Evolutionary conservation across 2,329 filamentous ascomycete genomes (phyloP).

Genomic region (Xylariales sp.): DNA sequence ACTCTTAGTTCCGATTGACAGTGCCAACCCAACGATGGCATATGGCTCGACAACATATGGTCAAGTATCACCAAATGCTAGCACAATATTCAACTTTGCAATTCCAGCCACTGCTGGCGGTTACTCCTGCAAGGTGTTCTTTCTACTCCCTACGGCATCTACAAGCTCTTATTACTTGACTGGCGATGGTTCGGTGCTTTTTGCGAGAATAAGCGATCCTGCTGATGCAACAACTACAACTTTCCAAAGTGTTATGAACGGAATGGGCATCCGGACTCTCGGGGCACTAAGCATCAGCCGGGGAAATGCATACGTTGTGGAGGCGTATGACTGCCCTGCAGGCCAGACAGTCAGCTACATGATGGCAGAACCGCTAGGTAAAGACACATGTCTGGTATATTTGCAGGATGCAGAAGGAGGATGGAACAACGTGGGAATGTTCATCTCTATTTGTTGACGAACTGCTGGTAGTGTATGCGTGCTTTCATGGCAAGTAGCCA

Average conservation of each 20-base stretch:
- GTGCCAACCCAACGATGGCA: slow-evolving; percentile 43
- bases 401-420: slow-evolving; percentile 64
- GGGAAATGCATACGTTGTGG: slow-evolving; percentile 49
- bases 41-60: slow-evolving; percentile 53
- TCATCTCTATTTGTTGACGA: slow-evolving; percentile 27
- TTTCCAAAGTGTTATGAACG: slow-evolving; percentile 34
- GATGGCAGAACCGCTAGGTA: slow-evolving; percentile 37
- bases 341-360: slow-evolving; percentile 46
- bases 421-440: slow-evolving; percentile 28
- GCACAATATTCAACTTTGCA: slow-evolving; percentile 67
- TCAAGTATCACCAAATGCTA: slow-evolving; percentile 45
- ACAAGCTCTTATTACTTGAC: slow-evolving; percentile 42
- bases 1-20: slow-evolving; percentile 51
- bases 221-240: slow-evolving; percentile 47
- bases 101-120: slow-evolving; percentile 48
- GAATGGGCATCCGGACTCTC: slow-evolving; percentile 39
- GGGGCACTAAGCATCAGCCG: slow-evolving; percentile 39
- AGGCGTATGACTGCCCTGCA: slow-evolving; percentile 47
- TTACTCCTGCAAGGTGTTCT: slow-evolving; percentile 59
- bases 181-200: slow-evolving; percentile 46
- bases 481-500: too few species aligned
- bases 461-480: too few species aligned
- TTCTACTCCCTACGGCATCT: slow-evolving; percentile 57
- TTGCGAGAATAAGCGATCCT: slow-evolving; percentile 39
- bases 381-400: slow-evolving; percentile 48